Base-by-base conservation (phyloP, 495 filamentous ascomycete genomes). In the Corynascus novoguineensis region DNA sequence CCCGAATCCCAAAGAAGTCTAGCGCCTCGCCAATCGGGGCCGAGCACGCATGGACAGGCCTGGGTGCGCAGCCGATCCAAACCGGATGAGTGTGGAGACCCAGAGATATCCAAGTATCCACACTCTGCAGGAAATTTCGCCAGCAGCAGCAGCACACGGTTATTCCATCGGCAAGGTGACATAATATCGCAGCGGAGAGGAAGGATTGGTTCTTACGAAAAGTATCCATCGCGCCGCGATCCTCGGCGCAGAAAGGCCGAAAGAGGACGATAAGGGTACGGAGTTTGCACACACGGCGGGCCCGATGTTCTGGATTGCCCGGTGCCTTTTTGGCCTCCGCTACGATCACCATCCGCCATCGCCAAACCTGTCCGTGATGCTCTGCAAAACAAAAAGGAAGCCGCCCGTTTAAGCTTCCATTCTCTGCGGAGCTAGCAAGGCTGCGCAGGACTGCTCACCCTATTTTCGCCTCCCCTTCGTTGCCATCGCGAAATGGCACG, bases 81-180 rank as follows among this genome's bases (percentile, higher is more conserved):
- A 46, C 59, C 59, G 59, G 29, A 45, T 25, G 51, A 24, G 44
- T 6, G 24, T 17, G 24, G 24, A 14, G 25, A 19, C 17, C 28
- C 44, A 12, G 32, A 10, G 27, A 31, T 27, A 24, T 54, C 55
- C 47, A n/a, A n/a, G n/a, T n/a, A n/a, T n/a, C 59, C 59, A 61
- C 60, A 58, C n/a, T 9, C 46, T 55, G 52, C 58, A 55, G 0
- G 45, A 60, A 60, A 60, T 55, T 52, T 60, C 45, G 46, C 48
- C 37, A 17, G 47, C 10, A 38, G 27, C 44, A 22, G 22, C 12
- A 12, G 29, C 31, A 38, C 19, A 10, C 9, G n/a, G n/a, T n/a
- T n/a, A n/a, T 31, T 41, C 40, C 41, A 53, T 44, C 48, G 47
- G 47, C 53, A 47, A 28, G 52, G 59, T 61, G 59, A 58, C 59